These are phyloP conservation scores for Pseudocercospora crystallina DNA, from an alignment of 2,329 filamentous ascomycete genomes.

Conservation along the genomic window DNA sequence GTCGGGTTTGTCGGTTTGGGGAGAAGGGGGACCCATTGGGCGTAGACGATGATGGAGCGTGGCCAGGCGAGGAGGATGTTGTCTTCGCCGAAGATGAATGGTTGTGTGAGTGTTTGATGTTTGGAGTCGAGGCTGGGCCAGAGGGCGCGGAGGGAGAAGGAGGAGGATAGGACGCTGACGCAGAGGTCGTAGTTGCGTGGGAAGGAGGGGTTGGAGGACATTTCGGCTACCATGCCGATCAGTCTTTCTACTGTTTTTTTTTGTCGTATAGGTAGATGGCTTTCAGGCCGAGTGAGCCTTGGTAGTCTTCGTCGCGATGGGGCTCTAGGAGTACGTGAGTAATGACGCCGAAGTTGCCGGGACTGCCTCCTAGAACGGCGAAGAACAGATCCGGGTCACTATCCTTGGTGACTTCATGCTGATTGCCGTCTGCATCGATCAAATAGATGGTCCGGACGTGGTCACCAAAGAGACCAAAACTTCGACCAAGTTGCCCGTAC, in stretches of 20 bases:
- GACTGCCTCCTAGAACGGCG: conserved; percentile 36
- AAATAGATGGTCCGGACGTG: conserved; percentile 32
- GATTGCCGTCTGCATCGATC: conserved; percentile 31
- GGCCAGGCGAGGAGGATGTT: conserved; percentile 42
- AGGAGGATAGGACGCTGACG: conserved; percentile 48
- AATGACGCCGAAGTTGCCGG: conserved; percentile 36
- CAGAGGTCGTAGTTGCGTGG: conserved; percentile 51
- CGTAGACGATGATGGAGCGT: conserved; percentile 47
- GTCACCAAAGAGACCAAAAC: conserved; percentile 42
- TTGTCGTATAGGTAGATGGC: conserved; percentile 44
- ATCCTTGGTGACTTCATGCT: conserved; percentile 27
- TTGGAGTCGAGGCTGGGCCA: conserved; percentile 41
- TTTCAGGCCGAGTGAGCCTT: conserved; percentile 46
- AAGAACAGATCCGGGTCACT: conserved; percentile 34
- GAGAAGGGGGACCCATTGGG: conserved; percentile 49
- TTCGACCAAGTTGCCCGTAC: conserved; percentile 49
- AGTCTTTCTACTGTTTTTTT: conserved; percentile 41
- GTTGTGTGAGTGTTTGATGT: conserved; percentile 39
- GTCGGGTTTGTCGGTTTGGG: conserved; percentile 35
- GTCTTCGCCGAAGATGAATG: conserved; percentile 38
- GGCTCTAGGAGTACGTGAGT: conserved; percentile 40
- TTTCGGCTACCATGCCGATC: conserved; percentile 44
- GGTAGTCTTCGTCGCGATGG: conserved; percentile 41
- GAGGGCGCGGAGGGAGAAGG: conserved; percentile 39
- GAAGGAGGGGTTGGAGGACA: conserved; percentile 46